Evolutionary conservation across 2,329 filamentous ascomycete species (phyloP).

Genomic region (Xylariaceae sp.): DNA sequence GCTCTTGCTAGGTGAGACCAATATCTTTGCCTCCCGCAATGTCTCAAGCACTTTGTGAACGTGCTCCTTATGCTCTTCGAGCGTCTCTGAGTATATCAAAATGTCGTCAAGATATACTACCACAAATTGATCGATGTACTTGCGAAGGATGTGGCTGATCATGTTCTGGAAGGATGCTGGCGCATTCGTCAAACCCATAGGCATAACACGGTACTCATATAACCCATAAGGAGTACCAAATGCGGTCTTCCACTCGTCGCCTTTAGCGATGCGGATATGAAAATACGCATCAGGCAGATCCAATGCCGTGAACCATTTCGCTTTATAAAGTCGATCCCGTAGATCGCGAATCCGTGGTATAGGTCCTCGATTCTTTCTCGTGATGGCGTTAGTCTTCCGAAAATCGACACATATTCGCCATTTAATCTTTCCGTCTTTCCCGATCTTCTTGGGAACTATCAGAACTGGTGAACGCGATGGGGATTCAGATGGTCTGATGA

Average conservation of each 20-base stretch:
- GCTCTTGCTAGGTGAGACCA: too few relatives aligned
- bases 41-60: neutral
- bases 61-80: neutral
- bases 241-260: neutral
- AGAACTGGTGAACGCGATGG: neutral
- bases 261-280: neutral
- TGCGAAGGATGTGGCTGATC: neutral
- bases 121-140: neutral
- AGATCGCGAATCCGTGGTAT: neutral
- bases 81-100: neutral
- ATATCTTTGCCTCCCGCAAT: neutral
- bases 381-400: neutral
- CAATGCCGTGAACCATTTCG: neutral
- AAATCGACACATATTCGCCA: neutral
- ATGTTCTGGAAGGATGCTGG: neutral
- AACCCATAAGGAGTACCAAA: neutral
- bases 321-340: neutral
- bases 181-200: neutral
- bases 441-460: too few relatives aligned
- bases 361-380: neutral
- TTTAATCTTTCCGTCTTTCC: neutral
- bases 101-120: too few relatives aligned
- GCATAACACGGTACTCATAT: neutral
- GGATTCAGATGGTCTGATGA: neutral
- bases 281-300: neutral